These are phyloP conservation scores for Sugiyamaella xylanicola DNA, from an alignment of 1,139 yeast genomes.

Conservation along the genomic window DNA sequence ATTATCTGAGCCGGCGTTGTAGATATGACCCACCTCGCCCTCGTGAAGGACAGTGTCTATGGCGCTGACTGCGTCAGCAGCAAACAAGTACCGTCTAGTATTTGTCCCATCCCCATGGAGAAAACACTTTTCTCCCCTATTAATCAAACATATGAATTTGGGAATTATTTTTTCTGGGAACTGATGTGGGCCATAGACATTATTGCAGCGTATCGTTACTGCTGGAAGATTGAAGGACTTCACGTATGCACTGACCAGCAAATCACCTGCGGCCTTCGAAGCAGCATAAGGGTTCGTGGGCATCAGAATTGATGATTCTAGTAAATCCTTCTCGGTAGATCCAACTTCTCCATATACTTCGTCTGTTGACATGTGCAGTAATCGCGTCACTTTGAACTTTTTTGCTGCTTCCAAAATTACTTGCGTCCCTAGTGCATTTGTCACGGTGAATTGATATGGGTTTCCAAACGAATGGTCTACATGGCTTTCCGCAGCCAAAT, in stretches of 20 bases:
- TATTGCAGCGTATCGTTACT: constrained; percentile 53
- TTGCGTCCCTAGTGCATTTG: constrained; percentile 56
- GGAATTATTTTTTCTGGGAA: constrained; percentile 62
- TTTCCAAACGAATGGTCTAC: constrained; percentile 56
- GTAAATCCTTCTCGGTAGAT: constrained; percentile 38
- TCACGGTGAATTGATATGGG: constrained; percentile 51
- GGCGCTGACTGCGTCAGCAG: constrained; percentile 53
- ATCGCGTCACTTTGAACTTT: constrained; percentile 33
- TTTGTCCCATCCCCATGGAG: constrained; percentile 56
- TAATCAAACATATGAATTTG: constrained; percentile 41
- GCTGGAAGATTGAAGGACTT: constrained; percentile 51
- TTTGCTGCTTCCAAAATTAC: constrained; percentile 52
- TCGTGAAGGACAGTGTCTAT: constrained; percentile 44
- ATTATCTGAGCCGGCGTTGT: constrained; percentile 53
- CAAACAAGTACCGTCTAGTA: constrained; percentile 52
- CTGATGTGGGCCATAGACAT: constrained; percentile 60
- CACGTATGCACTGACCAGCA: constrained; percentile 53
- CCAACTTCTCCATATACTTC: constrained; percentile 58
- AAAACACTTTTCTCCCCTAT: constrained; percentile 37
- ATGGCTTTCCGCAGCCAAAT: constrained; percentile 62
- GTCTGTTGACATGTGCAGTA: constrained; percentile 61
- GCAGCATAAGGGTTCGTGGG: constrained; percentile 68
- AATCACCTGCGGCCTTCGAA: constrained; percentile 58
- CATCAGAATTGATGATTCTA: constrained; percentile 46
- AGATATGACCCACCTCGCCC: constrained; percentile 45